phyloP scores from a whole-genome alignment of 1,284 basidiomycete genomes.

The Abortiporus biennis region DNA sequence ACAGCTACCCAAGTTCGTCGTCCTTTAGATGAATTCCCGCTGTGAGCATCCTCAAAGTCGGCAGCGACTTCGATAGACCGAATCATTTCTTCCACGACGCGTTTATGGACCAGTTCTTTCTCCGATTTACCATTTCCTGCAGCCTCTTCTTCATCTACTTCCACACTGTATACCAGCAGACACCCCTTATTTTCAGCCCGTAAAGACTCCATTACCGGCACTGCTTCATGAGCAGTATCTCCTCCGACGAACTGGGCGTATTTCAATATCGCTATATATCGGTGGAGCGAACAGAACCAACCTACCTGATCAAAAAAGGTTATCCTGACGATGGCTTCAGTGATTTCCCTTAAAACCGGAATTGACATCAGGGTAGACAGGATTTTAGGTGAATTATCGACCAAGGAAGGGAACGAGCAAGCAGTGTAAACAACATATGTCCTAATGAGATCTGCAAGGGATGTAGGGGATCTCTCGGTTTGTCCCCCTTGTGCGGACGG shows the following conservation, averaged over 20 bases:
- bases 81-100: conserved; percentile 66
- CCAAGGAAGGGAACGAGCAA: conserved; percentile 71
- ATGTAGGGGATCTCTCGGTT: conserved; percentile 12
- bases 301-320: conserved; percentile 86
- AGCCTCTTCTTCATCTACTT: conserved; percentile 64
- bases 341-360: conserved; percentile 61
- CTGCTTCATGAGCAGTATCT: conserved; percentile 67
- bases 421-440: conserved; percentile 79
- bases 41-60: conserved; percentile 65
- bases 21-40: conserved; percentile 20
- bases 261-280: conserved; percentile 2
- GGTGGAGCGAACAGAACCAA: conserved; percentile 12
- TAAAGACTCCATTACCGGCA: conserved; percentile 60
- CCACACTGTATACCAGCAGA: conserved; percentile 83
- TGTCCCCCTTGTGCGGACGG: conserved; percentile 7
- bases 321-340: conserved; percentile 66
- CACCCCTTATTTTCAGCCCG: conserved; percentile 67
- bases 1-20: conserved; percentile 78
- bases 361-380: conserved; percentile 55
- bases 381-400: conserved; percentile 75
- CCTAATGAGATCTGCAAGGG: conserved; percentile 47
- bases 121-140: conserved; percentile 22
- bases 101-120: conserved; percentile 42
- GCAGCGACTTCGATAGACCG: conserved; percentile 72
- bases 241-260: conserved; percentile 76